Evolutionary conservation across 1,284 basidiomycete species (phyloP).

Genomic region (Neotropicomus parvogracilis): DNA sequence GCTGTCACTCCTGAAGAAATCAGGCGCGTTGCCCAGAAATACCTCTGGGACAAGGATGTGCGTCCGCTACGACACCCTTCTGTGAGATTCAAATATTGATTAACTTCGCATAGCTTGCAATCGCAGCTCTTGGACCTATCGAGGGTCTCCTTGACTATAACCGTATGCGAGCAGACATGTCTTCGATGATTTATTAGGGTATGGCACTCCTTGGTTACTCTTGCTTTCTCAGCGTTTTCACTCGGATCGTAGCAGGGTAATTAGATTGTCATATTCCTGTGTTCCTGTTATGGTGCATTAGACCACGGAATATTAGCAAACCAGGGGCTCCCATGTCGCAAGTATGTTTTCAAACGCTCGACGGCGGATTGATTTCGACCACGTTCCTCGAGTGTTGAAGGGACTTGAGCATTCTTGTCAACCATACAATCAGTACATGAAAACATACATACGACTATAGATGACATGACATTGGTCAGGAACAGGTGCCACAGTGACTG

Average conservation of each 20-base stretch:
- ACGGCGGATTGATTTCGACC: too few relatives aligned
- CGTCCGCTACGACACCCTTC: slow-evolving; percentile 32
- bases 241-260: slow-evolving; percentile 12
- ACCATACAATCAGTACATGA: slow-evolving; percentile 14
- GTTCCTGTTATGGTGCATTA: slow-evolving; percentile 19
- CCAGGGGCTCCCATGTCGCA: too few relatives aligned
- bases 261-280: slow-evolving; percentile 22
- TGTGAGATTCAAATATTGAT: slow-evolving; percentile 13
- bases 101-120: slow-evolving; percentile 54
- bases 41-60: slow-evolving; percentile 95
- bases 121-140: slow-evolving; percentile 79
- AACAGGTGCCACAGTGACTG: background rate
- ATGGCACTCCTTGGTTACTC: background rate
- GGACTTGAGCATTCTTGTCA: background rate
- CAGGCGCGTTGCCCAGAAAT: slow-evolving; percentile 92
- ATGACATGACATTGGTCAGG: slow-evolving; percentile 9
- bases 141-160: slow-evolving; percentile 89
- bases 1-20: slow-evolving; percentile 88
- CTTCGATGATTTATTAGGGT: slow-evolving; percentile 66
- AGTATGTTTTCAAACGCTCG: too few relatives aligned
- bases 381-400: too few relatives aligned
- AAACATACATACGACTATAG: slow-evolving; percentile 12
- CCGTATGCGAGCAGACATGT: slow-evolving; percentile 78
- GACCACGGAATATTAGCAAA: slow-evolving; percentile 27
- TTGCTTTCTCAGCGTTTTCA: background rate